Base-by-base conservation (phyloP, 345 rosid species). In the Sisymbrium irio region DNA sequence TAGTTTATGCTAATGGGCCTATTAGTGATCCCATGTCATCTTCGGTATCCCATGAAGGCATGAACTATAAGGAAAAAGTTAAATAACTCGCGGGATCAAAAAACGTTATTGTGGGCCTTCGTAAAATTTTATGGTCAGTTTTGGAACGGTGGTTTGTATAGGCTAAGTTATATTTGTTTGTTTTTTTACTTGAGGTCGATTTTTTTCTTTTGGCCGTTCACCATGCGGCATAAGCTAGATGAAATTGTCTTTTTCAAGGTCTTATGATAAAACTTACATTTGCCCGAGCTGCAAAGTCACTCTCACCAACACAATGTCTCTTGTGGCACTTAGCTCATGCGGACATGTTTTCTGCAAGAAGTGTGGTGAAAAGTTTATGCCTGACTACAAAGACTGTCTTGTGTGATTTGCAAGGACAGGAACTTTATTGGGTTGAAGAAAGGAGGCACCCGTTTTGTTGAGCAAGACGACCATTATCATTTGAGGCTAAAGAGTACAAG, bases 201-300 rank as follows among this genome's bases (percentile, higher is more conserved):
- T 32, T 32, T 32, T 22, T 22, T 22, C 2, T 22, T 22, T 27
- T 27, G 28, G 28, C 28, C 0, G 28, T 27, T 27, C 2, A 27
- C 28, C 28, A 27, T 27, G 28, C 28, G 0, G 28, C 28, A 27
- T 27, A 27, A 27, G 28, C 28, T 27, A 61, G 69, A 13, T 1
- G 0, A 50, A 47, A 22, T 40, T 71, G 8, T 50, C 80, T 5
- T 55, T 66, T 15, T 70, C 89, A 19, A 83, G 77, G 73, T 74
- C 89, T 8, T 87, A 83, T 20, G 97, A 94, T 32, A 88, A 77
- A 74, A 77, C 86, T 12, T 91, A 80, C 75, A 82, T 94, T 25
- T 94, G 96, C 76, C 99, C 99, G 1, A 95, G 98, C 86, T 92
- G 97, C 82, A 90, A 89, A 84, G 96, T 90, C 73, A 95, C 98